These are phyloP conservation scores for Diutina sp. DNA, from an alignment of 1,139 yeast species.

Conservation along the genomic window DNA sequence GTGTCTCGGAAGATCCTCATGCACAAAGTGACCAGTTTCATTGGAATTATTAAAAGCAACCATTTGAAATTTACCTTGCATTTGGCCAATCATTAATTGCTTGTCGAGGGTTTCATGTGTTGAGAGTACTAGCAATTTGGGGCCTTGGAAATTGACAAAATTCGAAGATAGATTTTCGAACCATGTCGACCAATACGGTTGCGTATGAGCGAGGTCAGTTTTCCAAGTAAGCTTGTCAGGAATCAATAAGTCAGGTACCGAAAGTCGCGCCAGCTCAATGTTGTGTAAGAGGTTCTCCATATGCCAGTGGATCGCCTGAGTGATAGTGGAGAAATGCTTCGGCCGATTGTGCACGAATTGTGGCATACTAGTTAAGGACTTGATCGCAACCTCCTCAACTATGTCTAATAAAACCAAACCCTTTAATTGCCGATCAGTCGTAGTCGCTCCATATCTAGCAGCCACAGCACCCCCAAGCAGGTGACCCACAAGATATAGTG, in stretches of 20 bases:
- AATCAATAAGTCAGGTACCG: conserved; percentile 57
- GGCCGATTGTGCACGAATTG: conserved; percentile 55
- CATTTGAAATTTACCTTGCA: conserved; percentile 92
- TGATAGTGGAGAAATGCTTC: conserved; percentile 30
- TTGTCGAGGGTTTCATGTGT: conserved; percentile 86
- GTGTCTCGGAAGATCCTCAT: conserved; percentile 74
- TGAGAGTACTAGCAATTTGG: conserved; percentile 70
- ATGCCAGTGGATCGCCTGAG: conserved; percentile 79
- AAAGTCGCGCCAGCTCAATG: conserved; percentile 50
- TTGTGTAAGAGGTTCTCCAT: conserved; percentile 41
- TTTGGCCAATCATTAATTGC: conserved; percentile 80
- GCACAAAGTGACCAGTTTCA: conserved; percentile 78
- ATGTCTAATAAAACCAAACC: conserved; percentile 81
- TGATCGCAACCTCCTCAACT: conserved; percentile 84
- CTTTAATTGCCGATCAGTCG: conserved; percentile 13
- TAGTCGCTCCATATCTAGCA: conserved; percentile 25
- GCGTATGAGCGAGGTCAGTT: conserved; percentile 47
- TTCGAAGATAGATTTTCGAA: conserved; percentile 54
- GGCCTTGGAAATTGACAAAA: conserved; percentile 29
- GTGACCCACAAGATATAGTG: conserved; percentile 62
- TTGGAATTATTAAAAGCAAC: conserved; percentile 55
- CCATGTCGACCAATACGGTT: conserved; percentile 74
- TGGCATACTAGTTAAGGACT: conserved; percentile 56
- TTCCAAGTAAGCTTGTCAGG: conserved; percentile 36
- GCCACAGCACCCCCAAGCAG: conserved; percentile 86